Base-by-base conservation (phyloP, 129 eudicot species). In the Flaveria robusta region DNA sequence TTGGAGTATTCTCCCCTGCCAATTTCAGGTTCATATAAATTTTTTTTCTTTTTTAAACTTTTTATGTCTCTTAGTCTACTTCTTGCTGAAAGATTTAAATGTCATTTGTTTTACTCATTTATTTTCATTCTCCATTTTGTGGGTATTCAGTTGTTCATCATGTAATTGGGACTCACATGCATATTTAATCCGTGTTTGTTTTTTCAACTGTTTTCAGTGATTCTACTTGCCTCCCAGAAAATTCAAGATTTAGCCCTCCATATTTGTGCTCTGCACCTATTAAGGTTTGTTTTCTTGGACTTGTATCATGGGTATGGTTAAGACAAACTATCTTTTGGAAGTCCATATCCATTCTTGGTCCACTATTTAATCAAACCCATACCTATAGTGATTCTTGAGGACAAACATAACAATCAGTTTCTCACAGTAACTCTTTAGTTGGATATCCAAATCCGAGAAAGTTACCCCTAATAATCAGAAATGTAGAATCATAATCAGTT, bases 1-100 rank as follows among this genome's bases (percentile, higher is more conserved):
- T 93, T 79, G 97, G 97, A 37, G 98, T 93, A 46, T 93, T 93
- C 83, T 91, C 97, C 70, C 98, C 98, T 26, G 96, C 96, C 71
- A 88, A 87, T 84, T 91, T 91, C 90, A 93, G 96, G 98, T 91
- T 56, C 70, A 11, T 77, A 9, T 54, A 29, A 37, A n/a, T n/a
- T n/a, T n/a, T n/a, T n/a, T n/a, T n/a, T n/a, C n/a, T n/a, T 66
- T 15, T 23, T 72, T 54, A 3, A 26, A n/a, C n/a, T n/a, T 41
- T 31, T 20, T 50, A 24, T 27, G 8, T 26, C 26, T 60, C 15
- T 9, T 22, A 52, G 59, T 18, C 59, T 24, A 24, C 4, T 60
- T 60, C 18, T 2, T 13, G 19, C 12, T 29, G 14, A 60, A 26
- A 60, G 66, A 24, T 62, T 29, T 29, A 27, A 5, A 15, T 2